These are phyloP conservation scores for Circinella minor DNA, from an alignment of 371 early-diverging fungal species.

Conservation along the genomic window DNA sequence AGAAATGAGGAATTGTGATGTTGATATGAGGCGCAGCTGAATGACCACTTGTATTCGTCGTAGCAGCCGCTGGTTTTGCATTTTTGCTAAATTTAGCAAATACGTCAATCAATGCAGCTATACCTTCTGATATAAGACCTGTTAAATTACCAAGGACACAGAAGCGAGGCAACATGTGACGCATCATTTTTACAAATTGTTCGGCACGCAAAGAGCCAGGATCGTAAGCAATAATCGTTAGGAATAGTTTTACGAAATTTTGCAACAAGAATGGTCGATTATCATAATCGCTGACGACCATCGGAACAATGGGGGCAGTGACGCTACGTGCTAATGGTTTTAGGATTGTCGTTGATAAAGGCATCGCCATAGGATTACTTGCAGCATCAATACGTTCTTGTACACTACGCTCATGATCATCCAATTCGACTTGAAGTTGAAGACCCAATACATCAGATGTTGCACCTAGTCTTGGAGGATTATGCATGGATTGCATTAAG, in stretches of 20 bases:
- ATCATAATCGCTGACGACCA: slow-evolving; percentile 32
- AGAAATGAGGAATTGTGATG: slow-evolving; percentile 15
- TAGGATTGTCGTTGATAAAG: slow-evolving; percentile 41
- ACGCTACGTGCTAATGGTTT: slow-evolving; percentile 45
- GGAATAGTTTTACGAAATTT: slow-evolving; percentile 63
- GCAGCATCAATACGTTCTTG: slow-evolving; percentile 52
- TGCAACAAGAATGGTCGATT: slow-evolving; percentile 54
- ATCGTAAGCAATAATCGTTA: slow-evolving; percentile 72
- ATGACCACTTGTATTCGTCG: background rate
- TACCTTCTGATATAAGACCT: slow-evolving; percentile 54
- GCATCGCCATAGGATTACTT: slow-evolving; percentile 45
- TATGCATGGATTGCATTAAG: slow-evolving; percentile 50
- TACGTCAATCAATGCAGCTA: slow-evolving; percentile 59
- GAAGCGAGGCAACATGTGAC: slow-evolving; percentile 50
- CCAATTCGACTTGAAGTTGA: slow-evolving; percentile 53
- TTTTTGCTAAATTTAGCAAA: slow-evolving; percentile 61
- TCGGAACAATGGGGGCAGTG: slow-evolving; percentile 41
- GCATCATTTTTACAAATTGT: slow-evolving; percentile 65
- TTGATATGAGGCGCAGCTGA: slow-evolving; percentile 14
- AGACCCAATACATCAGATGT: slow-evolving; percentile 51
- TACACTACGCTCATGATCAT: slow-evolving; percentile 49
- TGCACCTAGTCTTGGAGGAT: slow-evolving; percentile 42
- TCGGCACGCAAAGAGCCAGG: slow-evolving; percentile 68
- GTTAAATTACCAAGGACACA: slow-evolving; percentile 32
- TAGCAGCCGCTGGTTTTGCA: slow-evolving; percentile 39